A percentile compares a stretch with the other conserved stretches of the same genome.
These are phyloP conservation scores for Davidsoniella virescens DNA, from an alignment of 2,329 filamentous ascomycete genomes.

Conservation along the genomic window DNA sequence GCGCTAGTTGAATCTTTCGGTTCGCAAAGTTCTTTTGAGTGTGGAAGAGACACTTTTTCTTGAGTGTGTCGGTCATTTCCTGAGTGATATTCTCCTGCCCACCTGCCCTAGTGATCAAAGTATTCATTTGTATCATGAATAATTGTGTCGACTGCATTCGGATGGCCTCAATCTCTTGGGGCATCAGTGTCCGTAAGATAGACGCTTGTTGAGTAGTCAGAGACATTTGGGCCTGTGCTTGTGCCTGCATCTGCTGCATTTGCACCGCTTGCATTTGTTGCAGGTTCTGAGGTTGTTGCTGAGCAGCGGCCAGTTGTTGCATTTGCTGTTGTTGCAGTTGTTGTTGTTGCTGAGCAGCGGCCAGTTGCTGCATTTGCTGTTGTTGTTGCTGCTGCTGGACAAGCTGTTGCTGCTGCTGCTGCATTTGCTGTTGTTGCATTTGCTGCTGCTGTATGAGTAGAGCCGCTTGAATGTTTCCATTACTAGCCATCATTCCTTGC, in stretches of 20 bases:
- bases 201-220: constrained; percentile 18
- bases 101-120: constrained; percentile 24
- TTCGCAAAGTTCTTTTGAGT: constrained; percentile 23
- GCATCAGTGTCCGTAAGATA: neutral
- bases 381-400: constrained; percentile 21
- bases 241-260: constrained; percentile 21
- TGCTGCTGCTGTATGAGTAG: constrained; percentile 23
- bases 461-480: constrained; percentile 10
- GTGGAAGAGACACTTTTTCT: constrained; percentile 24
- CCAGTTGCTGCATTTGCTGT: constrained; percentile 25
- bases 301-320: constrained; percentile 19
- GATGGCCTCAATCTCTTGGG: constrained; percentile 23
- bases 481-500: constrained; percentile 6
- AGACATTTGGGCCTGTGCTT: constrained; percentile 17
- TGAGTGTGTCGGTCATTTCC: constrained; percentile 30
- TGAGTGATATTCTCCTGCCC: constrained; percentile 29
- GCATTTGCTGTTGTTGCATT: constrained; percentile 17
- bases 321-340: constrained; percentile 25
- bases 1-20: constrained; percentile 19
- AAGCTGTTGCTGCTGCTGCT: constrained; percentile 20
- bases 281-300: neutral
- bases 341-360: constrained; percentile 19
- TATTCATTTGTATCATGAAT: constrained; percentile 18
- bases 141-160: neutral
- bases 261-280: constrained; percentile 14